A percentile compares a stretch with the other conserved stretches of the same genome.
Evolutionary conservation across 2,329 filamentous ascomycete genomes (phyloP).

Genomic region (Calonectria leucothoes): DNA sequence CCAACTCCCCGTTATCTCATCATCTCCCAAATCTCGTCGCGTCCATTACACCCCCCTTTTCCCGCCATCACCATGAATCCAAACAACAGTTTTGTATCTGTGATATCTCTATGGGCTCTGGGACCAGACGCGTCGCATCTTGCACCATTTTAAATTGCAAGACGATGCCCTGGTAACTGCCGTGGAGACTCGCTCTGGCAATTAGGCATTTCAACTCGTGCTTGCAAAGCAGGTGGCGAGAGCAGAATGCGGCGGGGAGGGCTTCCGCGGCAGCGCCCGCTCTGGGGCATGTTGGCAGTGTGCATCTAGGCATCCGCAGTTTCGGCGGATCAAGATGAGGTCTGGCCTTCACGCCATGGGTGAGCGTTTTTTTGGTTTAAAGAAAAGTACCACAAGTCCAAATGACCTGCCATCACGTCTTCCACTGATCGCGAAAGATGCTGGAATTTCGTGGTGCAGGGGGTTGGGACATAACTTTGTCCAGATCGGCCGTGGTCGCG

Average conservation of each 20-base stretch:
- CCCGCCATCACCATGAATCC: conserved; percentile 38
- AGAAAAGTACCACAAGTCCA: conserved; percentile 38
- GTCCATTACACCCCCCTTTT: conserved; percentile 25
- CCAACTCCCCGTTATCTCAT: conserved; percentile 32
- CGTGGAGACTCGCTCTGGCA: conserved; percentile 39
- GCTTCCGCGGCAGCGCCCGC: conserved; percentile 14
- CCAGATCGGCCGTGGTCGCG: conserved; percentile 33
- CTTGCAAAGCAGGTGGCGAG: conserved; percentile 34
- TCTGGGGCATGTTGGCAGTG: conserved; percentile 12
- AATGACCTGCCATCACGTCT: conserved; percentile 34
- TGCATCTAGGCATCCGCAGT: conserved; percentile 37
- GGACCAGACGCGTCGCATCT: conserved; percentile 37
- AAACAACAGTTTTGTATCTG: conserved; percentile 44
- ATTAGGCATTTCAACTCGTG: conserved; percentile 30
- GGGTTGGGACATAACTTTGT: conserved; percentile 37
- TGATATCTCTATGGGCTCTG: conserved; percentile 45
- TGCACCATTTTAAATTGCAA: conserved; percentile 45
- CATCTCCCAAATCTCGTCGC: conserved; percentile 34
- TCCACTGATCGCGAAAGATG: conserved; percentile 31
- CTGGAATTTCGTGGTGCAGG: conserved; percentile 33
- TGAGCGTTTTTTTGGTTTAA: conserved; percentile 37
- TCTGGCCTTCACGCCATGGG: conserved; percentile 33
- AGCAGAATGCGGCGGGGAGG: conserved; percentile 33
- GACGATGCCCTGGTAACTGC: conserved; percentile 38
- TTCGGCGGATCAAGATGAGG: conserved; percentile 35